Evolutionary conservation across 202 grass and related monocot genomes (phyloP).

Genomic region (Carex sylvatica): DNA sequence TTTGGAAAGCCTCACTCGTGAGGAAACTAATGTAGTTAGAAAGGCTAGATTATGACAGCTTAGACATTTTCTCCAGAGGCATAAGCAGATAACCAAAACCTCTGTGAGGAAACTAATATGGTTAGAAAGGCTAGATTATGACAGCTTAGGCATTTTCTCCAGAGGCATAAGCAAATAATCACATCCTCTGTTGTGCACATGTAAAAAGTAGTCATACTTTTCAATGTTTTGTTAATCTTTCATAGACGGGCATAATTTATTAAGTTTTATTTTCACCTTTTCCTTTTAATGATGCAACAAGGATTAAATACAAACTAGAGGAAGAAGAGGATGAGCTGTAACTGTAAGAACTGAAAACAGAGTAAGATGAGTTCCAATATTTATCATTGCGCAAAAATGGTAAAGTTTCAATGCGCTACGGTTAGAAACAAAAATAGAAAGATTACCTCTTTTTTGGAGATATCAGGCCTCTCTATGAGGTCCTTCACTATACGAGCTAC

Average conservation of each 20-base stretch:
- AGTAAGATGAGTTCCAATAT: neutral
- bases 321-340: neutral
- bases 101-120: neutral
- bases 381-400: neutral
- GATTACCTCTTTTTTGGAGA: conserved; percentile 19
- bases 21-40: too few relatives aligned
- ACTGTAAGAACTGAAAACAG: neutral
- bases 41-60: too few relatives aligned
- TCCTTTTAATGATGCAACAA: neutral
- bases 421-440: neutral
- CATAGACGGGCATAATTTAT: neutral
- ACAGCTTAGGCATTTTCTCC: too few relatives aligned
- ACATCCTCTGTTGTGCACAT: neutral
- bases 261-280: neutral
- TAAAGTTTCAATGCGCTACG: neutral
- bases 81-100: neutral
- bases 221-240: neutral
- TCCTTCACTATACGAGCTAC: conserved; percentile 84
- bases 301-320: neutral
- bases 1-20: too few relatives aligned
- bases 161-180: neutral
- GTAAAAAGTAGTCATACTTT: neutral
- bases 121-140: too few relatives aligned
- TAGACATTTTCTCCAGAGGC: neutral
- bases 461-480: conserved; percentile 40